Base-by-base conservation (phyloP, 2,329 filamentous ascomycete species). In the Camptophora hylomeconis region DNA sequence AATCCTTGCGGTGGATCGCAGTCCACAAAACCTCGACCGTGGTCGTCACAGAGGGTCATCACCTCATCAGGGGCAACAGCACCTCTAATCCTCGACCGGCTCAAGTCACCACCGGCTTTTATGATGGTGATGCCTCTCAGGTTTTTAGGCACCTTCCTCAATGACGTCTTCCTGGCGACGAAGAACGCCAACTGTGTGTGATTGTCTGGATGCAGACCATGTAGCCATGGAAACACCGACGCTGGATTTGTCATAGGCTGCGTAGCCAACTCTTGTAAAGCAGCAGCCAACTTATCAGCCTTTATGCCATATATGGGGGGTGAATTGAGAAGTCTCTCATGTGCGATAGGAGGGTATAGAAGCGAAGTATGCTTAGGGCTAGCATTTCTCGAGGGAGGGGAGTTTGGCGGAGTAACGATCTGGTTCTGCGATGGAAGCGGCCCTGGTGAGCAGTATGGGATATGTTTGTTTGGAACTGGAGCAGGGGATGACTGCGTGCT, bases 181-280 rank as follows among this genome's bases (percentile, higher is more conserved):
- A 98, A 95, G 60, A 94, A 95, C 5, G 80, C 72, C 37, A 89
- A 69, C 48, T 98, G 89, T 30, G 93, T 69, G 36, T 82, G 75
- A 48, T 98, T 98, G 37, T 79, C 72, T 1, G 81, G 76, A 47
- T 95, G 86, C 21, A 95, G 60, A 14, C 89, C 89, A 57, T 98
- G 89, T 14, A 94, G 65, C 89, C 89, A 98, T 2, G 89, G 89
- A 47, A 95, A 98, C 37, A 95, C 81, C 36, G 75, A 67, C n/a
- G 77, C 71, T 0, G 89, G 75, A 32, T 87, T 75, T 5, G 89
- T 87, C 14, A 95, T 63, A 2, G 84, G 78, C 47, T 92, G 83
- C 2, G 74, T 69, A 3, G 87, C 71, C 35, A 74, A 61, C 45
- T 86, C 72, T 40, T 92, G 74, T 18, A 95, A 50, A 1, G 87